Conservation (phyloP, 768 basidiomycete species). For the Boletus fagicola region DNA sequence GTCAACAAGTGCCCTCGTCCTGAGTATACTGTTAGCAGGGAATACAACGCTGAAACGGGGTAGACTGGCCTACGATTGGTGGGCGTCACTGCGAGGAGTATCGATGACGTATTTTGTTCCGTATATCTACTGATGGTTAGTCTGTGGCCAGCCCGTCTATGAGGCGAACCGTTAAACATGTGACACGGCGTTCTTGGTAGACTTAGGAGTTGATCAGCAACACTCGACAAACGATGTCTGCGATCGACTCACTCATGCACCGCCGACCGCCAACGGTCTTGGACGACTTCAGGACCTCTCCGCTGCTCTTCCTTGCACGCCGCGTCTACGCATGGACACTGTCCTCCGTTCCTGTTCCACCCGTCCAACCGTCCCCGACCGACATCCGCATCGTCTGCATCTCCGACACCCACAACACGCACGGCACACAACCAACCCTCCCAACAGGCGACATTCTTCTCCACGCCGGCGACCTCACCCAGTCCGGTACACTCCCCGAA, state of each 20-base stretch:
- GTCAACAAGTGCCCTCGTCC: too few relatives aligned
- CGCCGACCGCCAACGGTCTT: background rate
- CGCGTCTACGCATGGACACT: conserved; percentile 15
- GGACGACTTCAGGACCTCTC: conserved; percentile 12
- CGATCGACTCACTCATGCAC: background rate
- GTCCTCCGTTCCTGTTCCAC: background rate
- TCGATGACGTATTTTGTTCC: too few relatives aligned
- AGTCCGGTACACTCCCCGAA: conserved; percentile 35
- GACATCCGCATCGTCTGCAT: conserved; percentile 39
- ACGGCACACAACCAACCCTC: conserved; percentile 25
- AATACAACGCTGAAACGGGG: too few relatives aligned
- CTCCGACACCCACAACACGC: conserved; percentile 41
- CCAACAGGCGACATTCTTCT: conserved; percentile 42
- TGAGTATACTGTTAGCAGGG: too few relatives aligned
- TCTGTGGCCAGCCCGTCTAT: too few relatives aligned
- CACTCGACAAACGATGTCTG: background rate
- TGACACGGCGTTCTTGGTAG: background rate
- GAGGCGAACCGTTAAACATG: too few relatives aligned
- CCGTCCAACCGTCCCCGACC: background rate
- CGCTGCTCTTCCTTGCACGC: conserved; percentile 11
- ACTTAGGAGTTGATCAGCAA: background rate
- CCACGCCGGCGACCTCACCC: conserved; percentile 42
- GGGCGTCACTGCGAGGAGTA: too few relatives aligned
- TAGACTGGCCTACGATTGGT: too few relatives aligned
- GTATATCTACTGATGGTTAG: too few relatives aligned